Evolutionary conservation across 306 rosid species (phyloP).

Genomic region (Fragaria ananassa): DNA sequence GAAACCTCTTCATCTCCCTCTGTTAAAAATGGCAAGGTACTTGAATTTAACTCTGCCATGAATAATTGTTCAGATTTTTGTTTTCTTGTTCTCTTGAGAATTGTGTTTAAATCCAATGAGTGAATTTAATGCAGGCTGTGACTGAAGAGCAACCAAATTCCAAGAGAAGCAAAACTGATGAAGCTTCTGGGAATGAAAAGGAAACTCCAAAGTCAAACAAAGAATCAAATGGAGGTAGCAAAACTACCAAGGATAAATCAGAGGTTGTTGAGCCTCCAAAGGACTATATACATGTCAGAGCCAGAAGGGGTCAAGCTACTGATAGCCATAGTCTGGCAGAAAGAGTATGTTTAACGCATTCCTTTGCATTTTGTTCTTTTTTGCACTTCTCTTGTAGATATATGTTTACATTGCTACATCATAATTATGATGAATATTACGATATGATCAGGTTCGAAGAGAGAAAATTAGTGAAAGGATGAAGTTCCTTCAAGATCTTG

Average conservation of each 20-base stretch:
- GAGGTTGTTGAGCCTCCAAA: constrained; percentile 69
- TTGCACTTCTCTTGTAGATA: neutral
- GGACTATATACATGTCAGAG: constrained; percentile 92
- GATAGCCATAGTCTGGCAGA: constrained; percentile 97
- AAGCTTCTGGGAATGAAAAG: constrained; percentile 37
- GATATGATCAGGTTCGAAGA: constrained; percentile 62
- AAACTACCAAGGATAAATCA: constrained; percentile 32
- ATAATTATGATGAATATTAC: neutral
- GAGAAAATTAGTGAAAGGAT: constrained; percentile 93
- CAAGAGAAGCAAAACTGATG: constrained; percentile 45
- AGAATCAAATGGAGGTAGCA: constrained; percentile 26
- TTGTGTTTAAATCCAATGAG: constrained; percentile 7
- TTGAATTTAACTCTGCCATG: neutral
- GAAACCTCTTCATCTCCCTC: constrained; percentile 27
- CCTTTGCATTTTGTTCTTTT: neutral
- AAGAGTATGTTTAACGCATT: constrained; percentile 45
- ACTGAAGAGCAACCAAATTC: constrained; percentile 35
- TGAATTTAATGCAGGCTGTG: constrained; percentile 25
- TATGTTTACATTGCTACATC: constrained; percentile 11
- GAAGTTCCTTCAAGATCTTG: constrained; percentile 93
- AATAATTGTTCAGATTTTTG: neutral
- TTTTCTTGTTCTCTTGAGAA: neutral
- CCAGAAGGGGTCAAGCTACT: constrained; percentile 95
- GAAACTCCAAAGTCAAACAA: constrained; percentile 35
- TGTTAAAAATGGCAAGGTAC: constrained; percentile 41